These are phyloP conservation scores for Blastobotrys capitulatus DNA, from an alignment of 1,139 yeast species.

Conservation along the genomic window DNA sequence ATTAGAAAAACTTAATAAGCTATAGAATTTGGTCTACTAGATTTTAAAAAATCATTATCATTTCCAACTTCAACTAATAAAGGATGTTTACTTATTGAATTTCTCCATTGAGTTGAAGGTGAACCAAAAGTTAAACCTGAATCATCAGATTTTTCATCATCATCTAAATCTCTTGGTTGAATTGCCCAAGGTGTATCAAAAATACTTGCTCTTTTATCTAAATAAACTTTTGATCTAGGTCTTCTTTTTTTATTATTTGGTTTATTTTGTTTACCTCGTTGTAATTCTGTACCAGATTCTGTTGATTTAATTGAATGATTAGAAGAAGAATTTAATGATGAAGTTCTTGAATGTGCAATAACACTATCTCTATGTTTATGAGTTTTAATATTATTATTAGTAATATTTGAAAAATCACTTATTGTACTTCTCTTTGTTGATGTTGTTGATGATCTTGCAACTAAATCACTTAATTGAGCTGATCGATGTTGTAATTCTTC, in stretches of 20 bases:
- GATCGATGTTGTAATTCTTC: slow-evolving; percentile 27
- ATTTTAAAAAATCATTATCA: slow-evolving; percentile 8
- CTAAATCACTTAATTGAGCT: slow-evolving; percentile 21
- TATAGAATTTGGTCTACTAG: background rate
- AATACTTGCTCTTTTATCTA: slow-evolving; percentile 12
- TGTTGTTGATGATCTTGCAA: slow-evolving; percentile 3
- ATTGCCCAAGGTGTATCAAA: slow-evolving; percentile 13
- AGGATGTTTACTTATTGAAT: slow-evolving; percentile 10
- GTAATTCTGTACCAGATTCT: slow-evolving; percentile 12
- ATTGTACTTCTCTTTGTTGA: background rate
- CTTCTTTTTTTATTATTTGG: slow-evolving; percentile 11
- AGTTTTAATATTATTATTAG: background rate
- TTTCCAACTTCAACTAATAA: slow-evolving; percentile 14
- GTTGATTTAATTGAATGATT: slow-evolving; percentile 5
- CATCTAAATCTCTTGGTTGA: slow-evolving; percentile 1
- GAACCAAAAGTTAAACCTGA: slow-evolving; percentile 13
- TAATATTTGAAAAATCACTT: background rate
- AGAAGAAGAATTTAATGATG: slow-evolving; percentile 4
- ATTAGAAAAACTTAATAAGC: background rate
- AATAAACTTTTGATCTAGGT: slow-evolving; percentile 12
- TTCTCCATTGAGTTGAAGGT: slow-evolving; percentile 6
- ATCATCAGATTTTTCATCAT: slow-evolving; percentile 8
- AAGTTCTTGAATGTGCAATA: slow-evolving; percentile 8
- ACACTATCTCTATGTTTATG: slow-evolving; percentile 11
- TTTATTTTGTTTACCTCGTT: slow-evolving; percentile 13